A percentile compares a stretch with the other conserved stretches of the same genome.
Conservation (phyloP, 2,329 filamentous ascomycete species). For the Alternaria arborescens region DNA sequence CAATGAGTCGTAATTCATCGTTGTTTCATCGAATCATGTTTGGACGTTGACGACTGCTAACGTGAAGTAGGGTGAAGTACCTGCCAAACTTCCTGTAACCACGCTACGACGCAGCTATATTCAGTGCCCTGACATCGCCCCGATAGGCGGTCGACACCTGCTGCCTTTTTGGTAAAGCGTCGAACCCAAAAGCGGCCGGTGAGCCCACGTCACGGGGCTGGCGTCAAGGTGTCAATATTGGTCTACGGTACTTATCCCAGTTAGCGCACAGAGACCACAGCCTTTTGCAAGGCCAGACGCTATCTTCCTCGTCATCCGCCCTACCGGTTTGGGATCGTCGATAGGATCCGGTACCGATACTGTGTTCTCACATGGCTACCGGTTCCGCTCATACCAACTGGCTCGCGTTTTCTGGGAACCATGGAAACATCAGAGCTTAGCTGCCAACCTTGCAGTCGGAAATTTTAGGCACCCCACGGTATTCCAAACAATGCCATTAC, state of each 20-base stretch:
- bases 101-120: constrained; percentile 1
- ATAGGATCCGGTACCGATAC: constrained; percentile 1
- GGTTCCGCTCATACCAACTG: constrained; percentile 8
- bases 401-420: neutral
- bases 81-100: neutral
- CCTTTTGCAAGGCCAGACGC: constrained; percentile 3
- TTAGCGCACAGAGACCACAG: constrained; percentile 6
- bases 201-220: constrained; percentile 9
- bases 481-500: neutral
- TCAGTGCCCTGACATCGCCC: neutral
- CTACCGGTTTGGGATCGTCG: constrained; percentile 9
- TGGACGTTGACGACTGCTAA: neutral
- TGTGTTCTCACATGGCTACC: constrained; percentile 9
- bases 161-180: neutral
- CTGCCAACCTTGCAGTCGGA: constrained; percentile 3
- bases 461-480: neutral
- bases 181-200: constrained; percentile 5
- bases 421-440: constrained; percentile 4
- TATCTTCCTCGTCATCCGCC: constrained; percentile 9
- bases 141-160: neutral
- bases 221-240: constrained; percentile 11
- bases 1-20: neutral
- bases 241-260: neutral
- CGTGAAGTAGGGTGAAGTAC: neutral
- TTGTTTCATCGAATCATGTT: neutral